Percentiles rank a stretch among this genome's conserved stretches.
phyloP scores from a whole-genome alignment of 1,284 basidiomycete species.

The Naganishia sp. region DNA sequence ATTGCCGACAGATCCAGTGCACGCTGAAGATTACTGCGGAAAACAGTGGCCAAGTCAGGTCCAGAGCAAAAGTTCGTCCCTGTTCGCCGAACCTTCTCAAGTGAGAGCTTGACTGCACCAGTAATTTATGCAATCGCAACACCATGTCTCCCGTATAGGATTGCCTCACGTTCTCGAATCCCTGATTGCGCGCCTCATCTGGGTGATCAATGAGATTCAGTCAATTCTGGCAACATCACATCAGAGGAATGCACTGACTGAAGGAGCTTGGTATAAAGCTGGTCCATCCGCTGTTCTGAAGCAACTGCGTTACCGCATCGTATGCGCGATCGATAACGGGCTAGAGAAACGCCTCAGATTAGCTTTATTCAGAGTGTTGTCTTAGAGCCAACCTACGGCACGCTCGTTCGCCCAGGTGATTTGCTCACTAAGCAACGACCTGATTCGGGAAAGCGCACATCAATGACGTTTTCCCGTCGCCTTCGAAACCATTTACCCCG shows the following conservation, averaged over 20 bases:
- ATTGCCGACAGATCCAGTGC: conserved; percentile 76
- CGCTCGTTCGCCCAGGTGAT: conserved; percentile 56
- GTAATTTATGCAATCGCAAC: background rate
- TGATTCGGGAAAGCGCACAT: conserved; percentile 6
- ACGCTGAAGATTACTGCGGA: conserved; percentile 73
- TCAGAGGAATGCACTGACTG: conserved; percentile 33
- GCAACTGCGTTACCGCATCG: conserved; percentile 51
- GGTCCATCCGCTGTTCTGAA: conserved; percentile 54
- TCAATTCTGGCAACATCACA: background rate
- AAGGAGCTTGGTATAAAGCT: conserved; percentile 34
- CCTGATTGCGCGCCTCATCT: conserved; percentile 15
- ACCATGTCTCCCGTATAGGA: conserved; percentile 3
- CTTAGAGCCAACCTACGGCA: conserved; percentile 53
- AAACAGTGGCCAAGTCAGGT: conserved; percentile 4
- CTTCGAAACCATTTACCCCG: background rate
- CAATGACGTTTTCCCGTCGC: background rate
- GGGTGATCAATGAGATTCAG: background rate
- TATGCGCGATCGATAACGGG: conserved; percentile 52
- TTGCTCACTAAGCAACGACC: conserved; percentile 38
- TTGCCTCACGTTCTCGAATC: background rate
- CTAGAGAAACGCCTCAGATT: conserved; percentile 17
- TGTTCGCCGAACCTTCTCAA: background rate
- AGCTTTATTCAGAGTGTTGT: conserved; percentile 30
- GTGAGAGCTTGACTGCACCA: background rate
- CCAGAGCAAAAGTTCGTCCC: background rate